Percentiles rank a stretch among this genome's conserved stretches.
phyloP scores from a whole-genome alignment of 2,329 filamentous ascomycete species.

The Exophiala xenobiotica region DNA sequence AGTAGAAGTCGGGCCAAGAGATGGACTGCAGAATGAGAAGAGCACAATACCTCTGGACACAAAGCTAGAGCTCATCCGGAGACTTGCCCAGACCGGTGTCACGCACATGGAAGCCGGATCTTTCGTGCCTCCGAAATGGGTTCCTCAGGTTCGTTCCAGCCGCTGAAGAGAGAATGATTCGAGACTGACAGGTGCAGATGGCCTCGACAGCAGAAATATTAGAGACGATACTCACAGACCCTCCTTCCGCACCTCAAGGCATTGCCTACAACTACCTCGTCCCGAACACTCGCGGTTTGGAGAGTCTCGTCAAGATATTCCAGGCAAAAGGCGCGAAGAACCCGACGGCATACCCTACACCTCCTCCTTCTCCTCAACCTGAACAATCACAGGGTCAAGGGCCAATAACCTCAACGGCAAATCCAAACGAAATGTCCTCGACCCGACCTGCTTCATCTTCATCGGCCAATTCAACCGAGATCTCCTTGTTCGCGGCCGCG shows the following conservation, averaged over 20 bases:
- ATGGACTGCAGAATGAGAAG: slow-evolving; percentile 56
- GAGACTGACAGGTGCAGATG: slow-evolving; percentile 49
- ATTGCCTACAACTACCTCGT: slow-evolving; percentile 67
- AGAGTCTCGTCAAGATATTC: slow-evolving; percentile 58
- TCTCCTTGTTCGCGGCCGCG: slow-evolving; percentile 65
- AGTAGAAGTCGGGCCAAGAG: slow-evolving; percentile 54
- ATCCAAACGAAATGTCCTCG: no score
- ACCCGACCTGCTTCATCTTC: slow-evolving; percentile 4
- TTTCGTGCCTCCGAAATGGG: slow-evolving; percentile 55
- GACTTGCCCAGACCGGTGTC: slow-evolving; percentile 49
- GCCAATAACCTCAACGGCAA: slow-evolving; percentile 43
- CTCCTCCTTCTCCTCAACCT: slow-evolving; percentile 38
- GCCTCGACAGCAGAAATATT: slow-evolving; percentile 63
- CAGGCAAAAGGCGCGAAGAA: slow-evolving; percentile 39
- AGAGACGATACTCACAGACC: slow-evolving; percentile 51
- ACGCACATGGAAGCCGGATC: slow-evolving; percentile 54
- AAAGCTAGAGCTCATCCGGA: slow-evolving; percentile 51
- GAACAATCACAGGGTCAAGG: slow-evolving; percentile 34
- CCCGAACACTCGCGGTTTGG: slow-evolving; percentile 61
- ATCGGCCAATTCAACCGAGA: slow-evolving; percentile 48
- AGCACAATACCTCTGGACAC: slow-evolving; percentile 48
- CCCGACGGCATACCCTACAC: slow-evolving; percentile 34
- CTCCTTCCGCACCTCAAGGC: slow-evolving; percentile 50
- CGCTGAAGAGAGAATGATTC: not conserved
- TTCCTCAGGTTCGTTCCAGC: slow-evolving; percentile 48